Base-by-base conservation (phyloP, 257 asterid species). In the Nicotiana undulata region DNA sequence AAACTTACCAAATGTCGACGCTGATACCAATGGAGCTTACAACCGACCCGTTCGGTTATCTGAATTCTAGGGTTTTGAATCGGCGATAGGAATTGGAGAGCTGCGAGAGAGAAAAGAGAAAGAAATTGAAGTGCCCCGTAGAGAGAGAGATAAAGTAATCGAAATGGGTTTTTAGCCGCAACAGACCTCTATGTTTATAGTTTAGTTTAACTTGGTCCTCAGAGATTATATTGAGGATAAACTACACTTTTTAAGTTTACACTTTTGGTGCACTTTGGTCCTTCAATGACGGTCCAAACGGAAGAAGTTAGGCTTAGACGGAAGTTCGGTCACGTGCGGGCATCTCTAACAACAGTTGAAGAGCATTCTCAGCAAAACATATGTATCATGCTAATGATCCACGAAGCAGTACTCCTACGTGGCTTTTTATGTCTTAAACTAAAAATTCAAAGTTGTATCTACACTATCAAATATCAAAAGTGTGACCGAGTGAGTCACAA, bases 61-160 rank as follows among this genome's bases (percentile, higher is more conserved):
- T 22, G 79, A 74, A 80, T 72, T 75, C 86, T 91, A 89, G 92
- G 93, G 91, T 91, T 89, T 84, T 84, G 82, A 88, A 89, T 88
- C 91, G 88, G 87, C 83, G 77, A 82, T 80, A 80, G 82, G 83
- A 83, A 84, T 81, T 40, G 84, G 29, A 70, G 44, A 46, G 64
- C 72, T 52, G 81, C 29, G 63, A 61, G 81, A 72, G 82, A 34
- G 82, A 82, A 59, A 82, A 31, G 56, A 77, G 15, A 63, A 34
- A 24, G 64, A 26, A 37, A 34, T 4, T 1, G 51, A 79, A 20
- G 76, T 11, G 18, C 59, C 51, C 11, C 58, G 32, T 31, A 60
- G 46, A 51, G 20, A 74, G 84, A 84, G 86, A 81, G 83, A 83
- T n/a, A 77, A 49, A 74, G 89, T 72, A 85, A 85, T 59, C 83